Percentiles rank a stretch among this genome's conserved stretches.
Conservation (phyloP, 1,139 yeast species). For the Lodderomyces jiufengensis region DNA sequence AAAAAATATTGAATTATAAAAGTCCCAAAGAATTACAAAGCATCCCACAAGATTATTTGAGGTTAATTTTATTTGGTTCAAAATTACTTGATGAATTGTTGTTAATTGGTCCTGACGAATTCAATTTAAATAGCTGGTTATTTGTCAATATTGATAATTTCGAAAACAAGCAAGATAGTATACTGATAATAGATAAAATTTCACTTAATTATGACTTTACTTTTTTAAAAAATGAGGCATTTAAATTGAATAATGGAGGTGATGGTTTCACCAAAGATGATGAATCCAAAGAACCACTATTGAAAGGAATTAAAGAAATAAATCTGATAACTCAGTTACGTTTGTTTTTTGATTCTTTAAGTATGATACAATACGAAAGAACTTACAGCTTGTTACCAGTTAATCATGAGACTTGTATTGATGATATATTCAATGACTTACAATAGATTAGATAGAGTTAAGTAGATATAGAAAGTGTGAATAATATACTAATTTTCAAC, state of each 20-base stretch:
- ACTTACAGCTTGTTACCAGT: conserved; percentile 53
- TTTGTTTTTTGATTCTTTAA: conserved; percentile 66
- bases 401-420: conserved; percentile 48
- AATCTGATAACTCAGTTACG: conserved; percentile 51
- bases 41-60: conserved; percentile 36
- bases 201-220: conserved; percentile 40
- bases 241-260: conserved; percentile 14
- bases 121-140: conserved; percentile 80
- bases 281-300: conserved; percentile 37
- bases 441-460: no score
- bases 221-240: conserved; percentile 30
- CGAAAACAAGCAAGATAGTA: conserved; percentile 31
- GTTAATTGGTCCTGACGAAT: conserved; percentile 70
- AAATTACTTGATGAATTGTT: conserved; percentile 75
- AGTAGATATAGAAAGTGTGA: no score
- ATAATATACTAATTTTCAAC: no score
- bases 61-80: conserved; percentile 54
- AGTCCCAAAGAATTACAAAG: conserved; percentile 28
- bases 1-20: conserved; percentile 16
- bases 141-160: conserved; percentile 73
- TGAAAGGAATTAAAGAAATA: conserved; percentile 43
- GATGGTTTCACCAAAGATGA: conserved; percentile 13
- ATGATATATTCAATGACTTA: conserved; percentile 53
- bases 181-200: conserved; percentile 43
- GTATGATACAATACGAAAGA: conserved; percentile 71